phyloP scores from a whole-genome alignment of 257 asterid genomes.

The Scutellaria barbata region DNA sequence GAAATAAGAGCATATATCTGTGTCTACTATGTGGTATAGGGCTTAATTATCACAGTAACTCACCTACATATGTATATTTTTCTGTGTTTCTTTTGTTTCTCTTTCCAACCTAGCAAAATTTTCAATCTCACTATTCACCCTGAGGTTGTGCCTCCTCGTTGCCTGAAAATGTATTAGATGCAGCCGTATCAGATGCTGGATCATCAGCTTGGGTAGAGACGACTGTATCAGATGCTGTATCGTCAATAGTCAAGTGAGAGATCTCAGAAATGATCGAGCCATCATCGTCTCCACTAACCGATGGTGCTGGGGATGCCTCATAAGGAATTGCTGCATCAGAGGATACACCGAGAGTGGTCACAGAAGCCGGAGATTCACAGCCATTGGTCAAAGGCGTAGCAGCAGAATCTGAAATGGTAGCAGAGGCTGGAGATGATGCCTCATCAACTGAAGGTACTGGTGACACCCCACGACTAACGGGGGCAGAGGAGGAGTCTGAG shows the following conservation, averaged over 20 bases:
- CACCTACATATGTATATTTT: conserved; percentile 39
- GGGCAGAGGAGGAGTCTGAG: conserved; percentile 66
- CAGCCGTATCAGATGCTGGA: conserved; percentile 39
- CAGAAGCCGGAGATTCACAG: conserved; percentile 45
- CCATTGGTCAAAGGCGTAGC: conserved; percentile 50
- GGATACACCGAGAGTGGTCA: conserved; percentile 46
- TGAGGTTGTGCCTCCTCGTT: conserved; percentile 38
- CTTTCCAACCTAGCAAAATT: conserved; percentile 38
- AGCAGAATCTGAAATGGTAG: conserved; percentile 42
- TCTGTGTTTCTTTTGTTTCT: neutral
- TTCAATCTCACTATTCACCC: conserved; percentile 39
- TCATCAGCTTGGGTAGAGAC: conserved; percentile 43
- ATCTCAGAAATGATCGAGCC: conserved; percentile 48
- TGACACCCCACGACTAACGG: conserved; percentile 51
- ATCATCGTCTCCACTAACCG: conserved; percentile 62
- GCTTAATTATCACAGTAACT: conserved; percentile 31
- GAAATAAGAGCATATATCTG: conserved; percentile 15
- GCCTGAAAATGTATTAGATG: conserved; percentile 29
- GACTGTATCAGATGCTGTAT: conserved; percentile 49
- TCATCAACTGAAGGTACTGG: conserved; percentile 46
- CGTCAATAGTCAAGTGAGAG: conserved; percentile 55
- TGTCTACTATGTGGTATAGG: conserved; percentile 21
- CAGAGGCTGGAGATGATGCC: conserved; percentile 45
- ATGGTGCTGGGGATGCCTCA: conserved; percentile 53
- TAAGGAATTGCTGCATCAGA: conserved; percentile 48